Evolutionary conservation across 2,329 filamentous ascomycete species (phyloP), one percentile per base, ranked within the genome.

Genomic region (Pseudogymnoascus sp.): DNA sequence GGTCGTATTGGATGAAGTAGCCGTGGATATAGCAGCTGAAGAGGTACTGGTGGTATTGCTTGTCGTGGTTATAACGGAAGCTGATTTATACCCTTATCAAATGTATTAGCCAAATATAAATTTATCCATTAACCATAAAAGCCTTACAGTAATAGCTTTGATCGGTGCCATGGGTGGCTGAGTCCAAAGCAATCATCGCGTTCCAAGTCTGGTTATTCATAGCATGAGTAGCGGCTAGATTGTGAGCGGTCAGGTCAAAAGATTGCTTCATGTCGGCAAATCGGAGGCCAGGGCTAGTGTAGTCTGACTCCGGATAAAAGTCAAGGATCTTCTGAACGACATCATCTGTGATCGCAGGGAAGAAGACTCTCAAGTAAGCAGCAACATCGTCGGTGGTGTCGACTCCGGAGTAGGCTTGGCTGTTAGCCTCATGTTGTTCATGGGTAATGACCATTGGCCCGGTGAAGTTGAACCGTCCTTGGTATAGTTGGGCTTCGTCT

Each of bases 191-290:
- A 21, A 75, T 71, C 67, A 70, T 66, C 1, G 71, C 72, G 63
- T 75, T 76, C 73, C 72, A 76, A 4, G 73, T 75, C 41, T 75
- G 63, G 67, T 75, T 75, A 5, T 71, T 65, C 23, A 75, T 61
- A 23, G 72, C 73, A 9, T 72, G 68, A 1, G 73, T 76, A 0
- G 75, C 62, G 4, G 73, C 74, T 21, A 73, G 66, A 64, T 75
- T 70, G 52, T 75, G 69, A 3, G 71, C 71, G 1, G 71, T 73
- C 21, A 74, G 63, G 62, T 75, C 71, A 49, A 75, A 71, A 3
- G 68, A 69, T 64, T 75, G 73, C 64, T 73, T 71, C 66, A 75
- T 75, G 59, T 76, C 73, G 6, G 71, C 62, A 49, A 75, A 75
- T 28, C 72, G 69, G 4, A 75, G 68, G 25, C 73, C 72, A 14